These are phyloP conservation scores for Vigna unguiculata DNA, from an alignment of 306 rosid genomes.

Conservation along the genomic window DNA sequence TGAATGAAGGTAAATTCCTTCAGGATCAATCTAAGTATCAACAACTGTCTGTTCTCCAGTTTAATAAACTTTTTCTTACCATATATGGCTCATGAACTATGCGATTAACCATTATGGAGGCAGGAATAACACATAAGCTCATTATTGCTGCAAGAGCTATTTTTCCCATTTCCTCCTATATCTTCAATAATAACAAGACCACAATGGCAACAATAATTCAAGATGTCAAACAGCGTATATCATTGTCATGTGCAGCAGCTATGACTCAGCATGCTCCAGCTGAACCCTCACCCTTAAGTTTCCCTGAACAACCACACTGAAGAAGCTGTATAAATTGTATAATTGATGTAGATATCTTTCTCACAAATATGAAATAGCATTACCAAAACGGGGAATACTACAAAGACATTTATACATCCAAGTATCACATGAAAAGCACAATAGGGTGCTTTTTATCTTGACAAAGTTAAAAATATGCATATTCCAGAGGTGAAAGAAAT, in stretches of 20 bases:
- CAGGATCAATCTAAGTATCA: constrained; percentile 13
- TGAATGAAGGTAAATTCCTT: constrained; percentile 28
- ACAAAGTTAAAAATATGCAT: constrained; percentile 6
- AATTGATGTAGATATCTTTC: not conserved
- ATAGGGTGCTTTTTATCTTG: not conserved
- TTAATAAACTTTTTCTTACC: constrained; percentile 52
- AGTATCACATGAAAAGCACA: not conserved
- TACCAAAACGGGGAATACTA: constrained; percentile 23
- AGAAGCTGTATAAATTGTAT: constrained; percentile 5
- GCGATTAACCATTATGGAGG: constrained; percentile 65
- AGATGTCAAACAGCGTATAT: constrained; percentile 12
- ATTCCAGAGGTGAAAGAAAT: constrained; percentile 1
- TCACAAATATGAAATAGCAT: not conserved
- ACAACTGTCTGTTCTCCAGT: not conserved
- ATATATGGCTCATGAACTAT: constrained; percentile 83
- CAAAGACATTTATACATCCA: constrained; percentile 18
- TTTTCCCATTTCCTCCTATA: constrained; percentile 64
- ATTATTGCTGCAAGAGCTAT: constrained; percentile 70
- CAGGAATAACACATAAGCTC: constrained; percentile 80
- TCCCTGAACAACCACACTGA: constrained; percentile 1
- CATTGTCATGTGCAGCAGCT: constrained; percentile 14
- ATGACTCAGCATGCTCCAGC: constrained; percentile 24
- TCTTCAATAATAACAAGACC: constrained; percentile 26
- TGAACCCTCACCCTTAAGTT: constrained; percentile 17
- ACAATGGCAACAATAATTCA: not conserved